Percentiles rank a stretch among this genome's conserved stretches.
Conservation (phyloP, 352 stramenopile genomes). For the Plasmopara halstedii region DNA sequence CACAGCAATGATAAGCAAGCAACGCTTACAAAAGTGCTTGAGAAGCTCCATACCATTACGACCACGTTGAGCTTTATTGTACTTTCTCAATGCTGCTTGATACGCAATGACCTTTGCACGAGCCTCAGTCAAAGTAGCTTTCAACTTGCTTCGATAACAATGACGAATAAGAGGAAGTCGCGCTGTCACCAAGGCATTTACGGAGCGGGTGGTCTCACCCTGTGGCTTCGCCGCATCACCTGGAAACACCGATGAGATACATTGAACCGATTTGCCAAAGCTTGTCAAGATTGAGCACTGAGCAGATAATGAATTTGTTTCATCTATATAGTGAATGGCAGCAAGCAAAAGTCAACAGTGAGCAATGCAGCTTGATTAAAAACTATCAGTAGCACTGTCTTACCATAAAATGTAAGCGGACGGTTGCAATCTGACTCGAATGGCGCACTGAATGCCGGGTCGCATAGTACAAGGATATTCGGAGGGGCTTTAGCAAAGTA, state of each 20-base stretch:
- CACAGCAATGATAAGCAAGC: no score
- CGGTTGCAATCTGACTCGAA: constrained; percentile 15
- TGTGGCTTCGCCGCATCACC: constrained; percentile 12
- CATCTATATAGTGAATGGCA: constrained; percentile 13
- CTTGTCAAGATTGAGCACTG: constrained; percentile 24
- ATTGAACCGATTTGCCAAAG: constrained; percentile 30
- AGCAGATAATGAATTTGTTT: constrained; percentile 16
- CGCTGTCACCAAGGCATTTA: constrained; percentile 18
- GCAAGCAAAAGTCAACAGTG: no score
- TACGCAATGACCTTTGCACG: constrained; percentile 18
- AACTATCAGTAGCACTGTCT: constrained; percentile 1
- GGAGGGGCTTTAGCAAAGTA: constrained; percentile 14
- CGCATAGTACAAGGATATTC: constrained; percentile 12
- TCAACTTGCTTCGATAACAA: constrained; percentile 22
- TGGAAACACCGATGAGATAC: constrained; percentile 24
- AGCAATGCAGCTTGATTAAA: neutral
- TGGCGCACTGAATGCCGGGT: constrained; percentile 3
- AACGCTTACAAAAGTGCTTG: neutral
- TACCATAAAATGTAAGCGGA: constrained; percentile 30
- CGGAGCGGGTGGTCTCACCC: constrained; percentile 20
- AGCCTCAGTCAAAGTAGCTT: constrained; percentile 22
- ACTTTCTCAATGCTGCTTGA: constrained; percentile 9
- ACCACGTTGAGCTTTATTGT: neutral
- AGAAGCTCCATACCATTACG: constrained; percentile 4
- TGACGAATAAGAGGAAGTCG: constrained; percentile 22